Percentiles rank a stretch among this genome's conserved stretches.
These are phyloP conservation scores for Starmera caribaea DNA, from an alignment of 805 yeast species.

Conservation along the genomic window DNA sequence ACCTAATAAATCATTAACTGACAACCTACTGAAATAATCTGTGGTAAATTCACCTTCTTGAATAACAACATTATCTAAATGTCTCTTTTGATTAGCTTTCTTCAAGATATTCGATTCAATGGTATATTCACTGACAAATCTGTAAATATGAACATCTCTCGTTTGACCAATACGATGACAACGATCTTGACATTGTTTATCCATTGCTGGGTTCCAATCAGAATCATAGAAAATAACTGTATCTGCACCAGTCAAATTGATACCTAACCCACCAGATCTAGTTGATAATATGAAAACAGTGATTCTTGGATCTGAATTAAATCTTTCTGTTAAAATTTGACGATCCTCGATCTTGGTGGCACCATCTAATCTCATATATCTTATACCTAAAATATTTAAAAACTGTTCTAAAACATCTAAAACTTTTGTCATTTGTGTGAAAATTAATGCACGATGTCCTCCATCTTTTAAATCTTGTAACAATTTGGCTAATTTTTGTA, in stretches of 20 bases:
- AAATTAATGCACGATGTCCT: conserved; percentile 91
- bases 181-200: conserved; percentile 97
- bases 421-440: conserved; percentile 97
- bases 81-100: conserved; percentile 91
- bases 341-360: conserved; percentile 96
- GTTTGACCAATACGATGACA: conserved; percentile 99
- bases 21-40: conserved; percentile 82
- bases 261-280: conserved; percentile 97
- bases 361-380: conserved; percentile 94
- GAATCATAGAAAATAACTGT: conserved; percentile 97
- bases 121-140: conserved; percentile 93
- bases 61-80: conserved; percentile 87
- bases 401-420: conserved; percentile 89
- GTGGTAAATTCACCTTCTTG: conserved; percentile 98
- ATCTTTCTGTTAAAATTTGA: conserved; percentile 85
- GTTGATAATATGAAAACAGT: conserved; percentile 91
- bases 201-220: conserved; percentile 99
- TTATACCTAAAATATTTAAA: conserved; percentile 85
- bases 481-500: conserved; percentile 72
- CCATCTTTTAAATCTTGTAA: conserved; percentile 69
- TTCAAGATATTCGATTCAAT: conserved; percentile 90
- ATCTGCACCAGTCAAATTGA: conserved; percentile 96
- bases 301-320: conserved; percentile 75
- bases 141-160: conserved; percentile 92
- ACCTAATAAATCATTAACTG: conserved; percentile 79